These are phyloP conservation scores for Byssoonygena ceratinophila DNA, from an alignment of 2,329 filamentous ascomycete genomes.

Conservation along the genomic window DNA sequence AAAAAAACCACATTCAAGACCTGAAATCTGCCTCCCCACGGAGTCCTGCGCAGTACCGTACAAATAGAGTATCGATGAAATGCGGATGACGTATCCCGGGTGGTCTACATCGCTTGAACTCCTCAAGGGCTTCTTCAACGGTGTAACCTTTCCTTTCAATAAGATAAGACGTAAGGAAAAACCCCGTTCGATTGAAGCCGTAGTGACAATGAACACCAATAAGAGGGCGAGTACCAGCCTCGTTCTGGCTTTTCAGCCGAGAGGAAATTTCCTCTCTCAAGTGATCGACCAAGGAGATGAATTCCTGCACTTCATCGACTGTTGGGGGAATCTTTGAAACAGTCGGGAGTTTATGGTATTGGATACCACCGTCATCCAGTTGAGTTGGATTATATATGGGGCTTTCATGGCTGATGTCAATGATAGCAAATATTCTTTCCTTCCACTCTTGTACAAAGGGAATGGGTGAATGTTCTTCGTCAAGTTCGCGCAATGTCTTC, in stretches of 20 bases:
- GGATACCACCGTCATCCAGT: constrained; percentile 55
- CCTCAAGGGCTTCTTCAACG: constrained; percentile 66
- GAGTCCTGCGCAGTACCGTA: constrained; percentile 56
- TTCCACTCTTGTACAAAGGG: constrained; percentile 61
- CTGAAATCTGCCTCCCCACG: constrained; percentile 18
- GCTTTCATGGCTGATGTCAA: constrained; percentile 84
- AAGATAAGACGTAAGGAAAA: constrained; percentile 82
- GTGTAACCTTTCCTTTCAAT: constrained; percentile 64
- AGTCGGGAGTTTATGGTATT: constrained; percentile 79
- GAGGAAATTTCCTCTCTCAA: constrained; percentile 48
- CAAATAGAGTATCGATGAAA: constrained; percentile 73
- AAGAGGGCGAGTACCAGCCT: constrained; percentile 33
- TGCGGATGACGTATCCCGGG: constrained; percentile 83
- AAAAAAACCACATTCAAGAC: neutral
- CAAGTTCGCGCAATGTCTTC: constrained; percentile 86
- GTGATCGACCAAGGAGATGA: constrained; percentile 50
- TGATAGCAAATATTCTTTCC: constrained; percentile 57
- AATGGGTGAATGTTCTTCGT: constrained; percentile 67
- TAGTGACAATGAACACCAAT: constrained; percentile 92
- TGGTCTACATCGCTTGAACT: constrained; percentile 61
- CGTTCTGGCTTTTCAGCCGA: constrained; percentile 37
- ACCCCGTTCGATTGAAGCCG: constrained; percentile 88
- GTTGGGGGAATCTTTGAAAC: constrained; percentile 81
- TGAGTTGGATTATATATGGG: constrained; percentile 76
- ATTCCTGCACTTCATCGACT: constrained; percentile 49